These are phyloP conservation scores for Meripilus lineatus DNA, from an alignment of 1,284 basidiomycete species.

Conservation along the genomic window DNA sequence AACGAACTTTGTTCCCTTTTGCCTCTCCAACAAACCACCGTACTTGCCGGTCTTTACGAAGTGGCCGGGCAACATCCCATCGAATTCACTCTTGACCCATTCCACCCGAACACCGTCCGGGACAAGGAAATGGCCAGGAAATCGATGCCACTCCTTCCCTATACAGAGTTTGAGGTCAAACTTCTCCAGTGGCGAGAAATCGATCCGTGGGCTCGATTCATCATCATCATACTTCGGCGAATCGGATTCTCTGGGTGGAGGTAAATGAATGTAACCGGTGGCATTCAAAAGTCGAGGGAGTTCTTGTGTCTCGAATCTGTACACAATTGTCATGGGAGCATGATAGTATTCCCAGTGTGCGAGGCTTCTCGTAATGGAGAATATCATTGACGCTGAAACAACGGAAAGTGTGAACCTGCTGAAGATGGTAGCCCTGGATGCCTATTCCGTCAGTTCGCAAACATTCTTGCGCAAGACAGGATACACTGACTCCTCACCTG, in stretches of 20 bases:
- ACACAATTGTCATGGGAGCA: constrained; percentile 75
- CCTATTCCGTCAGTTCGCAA: constrained; percentile 39
- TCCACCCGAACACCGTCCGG: constrained; percentile 79
- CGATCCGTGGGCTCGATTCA: constrained; percentile 56
- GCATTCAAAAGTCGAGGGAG: constrained; percentile 75
- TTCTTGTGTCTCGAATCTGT: constrained; percentile 74
- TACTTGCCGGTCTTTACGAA: constrained; percentile 41
- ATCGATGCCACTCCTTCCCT: constrained; percentile 96
- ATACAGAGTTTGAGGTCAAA: constrained; percentile 83
- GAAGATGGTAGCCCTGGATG: constrained; percentile 74
- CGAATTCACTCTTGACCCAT: constrained; percentile 88
- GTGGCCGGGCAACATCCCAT: constrained; percentile 85
- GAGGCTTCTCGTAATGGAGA: constrained; percentile 78
- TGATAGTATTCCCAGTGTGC: constrained; percentile 90
- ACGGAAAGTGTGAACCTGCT: constrained; percentile 70
- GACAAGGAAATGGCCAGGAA: constrained; percentile 87
- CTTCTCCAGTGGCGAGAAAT: constrained; percentile 60
- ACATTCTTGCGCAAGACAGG: constrained; percentile 7
- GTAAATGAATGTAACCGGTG: constrained; percentile 53
- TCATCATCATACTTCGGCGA: constrained; percentile 28
- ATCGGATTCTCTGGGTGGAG: constrained; percentile 29
- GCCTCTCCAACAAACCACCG: constrained; percentile 52
- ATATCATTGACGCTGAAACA: constrained; percentile 54
- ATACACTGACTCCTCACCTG: constrained; percentile 43
- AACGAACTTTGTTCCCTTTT: constrained; percentile 57